Evolutionary conservation across 441 rosid species (phyloP).

Genomic region (Populus hybrid): DNA sequence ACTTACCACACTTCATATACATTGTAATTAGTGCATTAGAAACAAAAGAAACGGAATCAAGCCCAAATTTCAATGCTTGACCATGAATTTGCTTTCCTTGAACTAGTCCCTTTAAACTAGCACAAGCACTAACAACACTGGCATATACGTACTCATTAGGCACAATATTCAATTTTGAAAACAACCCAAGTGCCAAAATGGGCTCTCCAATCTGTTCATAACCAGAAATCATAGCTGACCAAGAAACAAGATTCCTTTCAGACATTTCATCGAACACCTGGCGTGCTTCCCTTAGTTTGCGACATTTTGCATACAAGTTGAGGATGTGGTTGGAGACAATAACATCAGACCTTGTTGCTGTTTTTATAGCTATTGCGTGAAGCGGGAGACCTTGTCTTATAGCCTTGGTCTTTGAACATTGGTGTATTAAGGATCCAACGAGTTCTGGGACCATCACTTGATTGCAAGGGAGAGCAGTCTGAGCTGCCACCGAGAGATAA

Average conservation of each 20-base stretch:
- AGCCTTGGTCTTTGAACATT: slow-evolving; percentile 44
- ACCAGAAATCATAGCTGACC: slow-evolving; percentile 71
- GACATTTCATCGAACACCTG: slow-evolving; percentile 54
- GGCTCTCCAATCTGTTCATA: slow-evolving; percentile 43
- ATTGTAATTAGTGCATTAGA: slow-evolving; percentile 51
- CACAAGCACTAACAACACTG: slow-evolving; percentile 46
- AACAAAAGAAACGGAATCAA: slow-evolving; percentile 38
- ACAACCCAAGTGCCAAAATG: slow-evolving; percentile 37
- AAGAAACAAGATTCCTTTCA: slow-evolving; percentile 49
- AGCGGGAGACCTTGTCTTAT: slow-evolving; percentile 39
- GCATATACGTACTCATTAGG: slow-evolving; percentile 52
- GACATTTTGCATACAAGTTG: slow-evolving; percentile 54
- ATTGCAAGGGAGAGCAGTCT: neutral
- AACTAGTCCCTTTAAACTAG: slow-evolving; percentile 28
- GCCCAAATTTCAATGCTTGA: slow-evolving; percentile 45
- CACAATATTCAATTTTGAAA: slow-evolving; percentile 30
- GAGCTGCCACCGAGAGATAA: neutral
- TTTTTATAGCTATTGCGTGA: slow-evolving; percentile 44
- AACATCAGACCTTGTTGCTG: slow-evolving; percentile 35
- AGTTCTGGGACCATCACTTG: slow-evolving; percentile 22
- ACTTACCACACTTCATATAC: slow-evolving; percentile 56
- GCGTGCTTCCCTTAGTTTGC: slow-evolving; percentile 34
- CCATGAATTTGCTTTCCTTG: slow-evolving; percentile 55
- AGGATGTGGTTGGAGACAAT: slow-evolving; percentile 46
- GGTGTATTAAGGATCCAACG: slow-evolving; percentile 39